Percentiles rank a stretch among this genome's conserved stretches.
Evolutionary conservation across 768 basidiomycete species (phyloP).

Genomic region (Mycena haematopus): DNA sequence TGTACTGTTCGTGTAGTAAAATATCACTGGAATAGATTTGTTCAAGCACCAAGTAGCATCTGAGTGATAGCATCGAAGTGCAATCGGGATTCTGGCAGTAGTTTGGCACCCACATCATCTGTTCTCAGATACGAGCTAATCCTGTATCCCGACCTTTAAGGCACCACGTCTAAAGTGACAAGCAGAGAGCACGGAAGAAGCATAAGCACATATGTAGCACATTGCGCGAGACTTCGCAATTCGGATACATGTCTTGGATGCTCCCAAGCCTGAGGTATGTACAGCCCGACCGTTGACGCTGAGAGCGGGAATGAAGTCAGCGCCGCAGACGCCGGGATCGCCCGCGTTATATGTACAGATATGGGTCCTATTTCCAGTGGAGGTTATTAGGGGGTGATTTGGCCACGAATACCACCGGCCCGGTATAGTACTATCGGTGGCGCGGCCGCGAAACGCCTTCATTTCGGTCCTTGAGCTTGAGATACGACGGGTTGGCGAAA

Average conservation of each 20-base stretch:
- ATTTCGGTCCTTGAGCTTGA: too few relatives aligned
- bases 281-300: not conserved
- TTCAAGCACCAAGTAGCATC: not conserved
- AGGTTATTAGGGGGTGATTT: not conserved
- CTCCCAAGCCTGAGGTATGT: too few relatives aligned
- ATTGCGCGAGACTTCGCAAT: not conserved
- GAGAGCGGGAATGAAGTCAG: conserved; percentile 22
- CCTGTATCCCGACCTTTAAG: too few relatives aligned
- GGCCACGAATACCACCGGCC: not conserved
- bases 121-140: too few relatives aligned
- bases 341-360: not conserved
- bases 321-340: conserved; percentile 12
- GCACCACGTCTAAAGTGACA: too few relatives aligned
- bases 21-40: conserved; percentile 7
- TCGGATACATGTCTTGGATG: conserved; percentile 13
- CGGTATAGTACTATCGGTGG: too few relatives aligned
- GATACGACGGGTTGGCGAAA: too few relatives aligned
- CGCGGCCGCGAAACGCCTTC: too few relatives aligned
- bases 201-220: not conserved
- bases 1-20: conserved; percentile 13
- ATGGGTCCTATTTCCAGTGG: not conserved
- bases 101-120: too few relatives aligned
- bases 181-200: too few relatives aligned
- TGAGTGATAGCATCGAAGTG: not conserved
- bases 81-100: not conserved